Conservation (phyloP, 2,329 filamentous ascomycete species). For the Zasmidium citrigriseum region DNA sequence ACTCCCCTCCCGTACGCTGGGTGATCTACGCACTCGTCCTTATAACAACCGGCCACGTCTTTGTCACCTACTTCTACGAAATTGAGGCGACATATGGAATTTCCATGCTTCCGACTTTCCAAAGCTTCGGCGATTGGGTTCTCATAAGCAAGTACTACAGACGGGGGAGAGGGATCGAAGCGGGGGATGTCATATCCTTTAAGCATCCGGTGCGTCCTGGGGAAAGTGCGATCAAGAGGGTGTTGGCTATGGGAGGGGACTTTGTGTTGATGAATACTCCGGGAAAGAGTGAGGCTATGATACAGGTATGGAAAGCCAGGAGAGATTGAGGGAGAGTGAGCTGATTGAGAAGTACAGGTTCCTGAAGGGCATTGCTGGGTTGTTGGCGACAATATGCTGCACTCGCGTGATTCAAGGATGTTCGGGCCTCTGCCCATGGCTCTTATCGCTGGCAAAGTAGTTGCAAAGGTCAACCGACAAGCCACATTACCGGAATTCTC, state of each 20-base stretch:
- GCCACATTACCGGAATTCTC: not conserved
- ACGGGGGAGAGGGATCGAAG: slow-evolving; percentile 64
- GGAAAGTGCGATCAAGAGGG: slow-evolving; percentile 70
- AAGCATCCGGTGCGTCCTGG: slow-evolving; percentile 65
- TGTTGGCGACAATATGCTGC: slow-evolving; percentile 81
- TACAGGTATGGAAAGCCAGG: slow-evolving; percentile 56
- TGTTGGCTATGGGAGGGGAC: slow-evolving; percentile 62
- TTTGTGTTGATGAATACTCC: slow-evolving; percentile 70
- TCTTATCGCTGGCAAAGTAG: slow-evolving; percentile 78
- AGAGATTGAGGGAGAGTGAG: not conserved
- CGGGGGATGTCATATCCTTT: slow-evolving; percentile 86
- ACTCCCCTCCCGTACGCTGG: not conserved
- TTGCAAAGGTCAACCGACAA: not conserved
- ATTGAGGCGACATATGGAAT: slow-evolving; percentile 66
- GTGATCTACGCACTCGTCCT: not conserved
- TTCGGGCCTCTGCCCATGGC: slow-evolving; percentile 87
- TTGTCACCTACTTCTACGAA: slow-evolving; percentile 58
- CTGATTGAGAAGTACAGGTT: slow-evolving; percentile 57
- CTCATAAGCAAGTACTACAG: slow-evolving; percentile 69
- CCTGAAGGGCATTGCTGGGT: slow-evolving; percentile 92
- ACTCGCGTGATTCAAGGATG: slow-evolving; percentile 80
- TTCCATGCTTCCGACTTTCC: slow-evolving; percentile 87
- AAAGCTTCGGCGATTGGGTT: slow-evolving; percentile 66
- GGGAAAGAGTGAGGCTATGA: slow-evolving; percentile 51
- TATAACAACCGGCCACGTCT: slow-evolving; percentile 32